Base-by-base conservation (phyloP, 352 stramenopile species). In the Aphanomyces astaci region DNA sequence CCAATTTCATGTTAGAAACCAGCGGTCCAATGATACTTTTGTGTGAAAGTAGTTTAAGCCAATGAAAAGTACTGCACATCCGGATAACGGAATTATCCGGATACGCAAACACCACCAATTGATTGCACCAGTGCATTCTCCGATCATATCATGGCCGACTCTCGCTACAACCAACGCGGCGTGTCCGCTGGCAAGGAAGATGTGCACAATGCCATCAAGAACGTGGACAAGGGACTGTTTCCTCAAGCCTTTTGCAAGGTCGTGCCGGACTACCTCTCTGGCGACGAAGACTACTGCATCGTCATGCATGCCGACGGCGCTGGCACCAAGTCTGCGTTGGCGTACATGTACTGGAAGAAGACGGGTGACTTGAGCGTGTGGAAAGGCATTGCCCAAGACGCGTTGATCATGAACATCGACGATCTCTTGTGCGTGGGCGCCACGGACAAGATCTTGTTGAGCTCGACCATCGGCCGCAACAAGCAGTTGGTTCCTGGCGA, bases 321-420 rank as follows among this genome's bases (percentile, higher is more conserved):
- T 7, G 74, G 74, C 7, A 78, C 74, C 30, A 78, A 78, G 39
- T 76, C 69, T 10, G 39, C 63, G 9, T 49, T 78, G 9, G 74
- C 72, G 11, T 78, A 78, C 63, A 76, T 78, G 68, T 78, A 78
- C 57, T 78, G 73, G 72, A 77, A 76, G 55, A 74, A 78, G 65
- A 78, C 74, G 1, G 74, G 74, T 11, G 73, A 78, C 52, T 53
- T 76, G 15, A 65, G 25, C 2, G 73, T 78, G 10, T 78, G 72
- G 72, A 78, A 78, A 39, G 74, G 73, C 45, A 78, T 78, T 22
- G 74, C 74, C 5, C 74, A 78, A 64, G 74, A 78, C 27, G 70
- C 68, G 19, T 43, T 78, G 36, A 72, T 78, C 32, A 78, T 78
- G 74, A 78, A 78, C 63, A 52, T 78, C 5, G 74, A 78, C 60